Evolutionary conservation across 75 land plant genomes (phyloP).

Genomic region (Cunninghamia lanceolata): DNA sequence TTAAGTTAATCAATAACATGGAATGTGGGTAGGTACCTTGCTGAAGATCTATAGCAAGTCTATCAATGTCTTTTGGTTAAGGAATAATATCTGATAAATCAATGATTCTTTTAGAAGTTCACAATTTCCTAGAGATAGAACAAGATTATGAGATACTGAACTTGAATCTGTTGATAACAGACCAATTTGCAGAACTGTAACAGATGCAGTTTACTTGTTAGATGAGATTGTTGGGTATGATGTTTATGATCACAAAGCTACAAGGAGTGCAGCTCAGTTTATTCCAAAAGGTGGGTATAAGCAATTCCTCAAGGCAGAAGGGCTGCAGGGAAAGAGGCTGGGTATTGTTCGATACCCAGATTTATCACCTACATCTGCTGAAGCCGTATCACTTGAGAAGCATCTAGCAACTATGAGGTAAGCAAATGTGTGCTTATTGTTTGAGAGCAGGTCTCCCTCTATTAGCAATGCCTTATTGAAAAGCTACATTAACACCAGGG

Average conservation of each 20-base stretch:
- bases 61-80: no score
- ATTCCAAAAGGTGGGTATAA: constrained; percentile 60
- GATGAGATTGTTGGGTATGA: constrained; percentile 70
- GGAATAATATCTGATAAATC: no score
- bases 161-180: constrained; percentile 21
- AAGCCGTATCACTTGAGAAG: background rate
- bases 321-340: constrained; percentile 51
- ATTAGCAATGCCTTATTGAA: background rate
- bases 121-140: background rate
- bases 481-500: background rate
- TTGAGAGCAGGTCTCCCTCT: background rate
- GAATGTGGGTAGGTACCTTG: no score
- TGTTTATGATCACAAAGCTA: constrained; percentile 32
- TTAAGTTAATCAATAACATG: no score
- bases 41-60: no score
- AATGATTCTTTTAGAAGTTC: background rate
- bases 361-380: background rate
- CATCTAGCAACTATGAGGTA: constrained; percentile 26
- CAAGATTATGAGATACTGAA: background rate
- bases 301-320: constrained; percentile 48
- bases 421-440: background rate
- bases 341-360: constrained; percentile 33
- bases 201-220: constrained; percentile 57
- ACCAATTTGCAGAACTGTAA: constrained; percentile 63
- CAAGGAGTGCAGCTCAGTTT: constrained; percentile 26